Evolutionary conservation across 1,284 basidiomycete species (phyloP).

Genomic region (Ustilago trichophora): DNA sequence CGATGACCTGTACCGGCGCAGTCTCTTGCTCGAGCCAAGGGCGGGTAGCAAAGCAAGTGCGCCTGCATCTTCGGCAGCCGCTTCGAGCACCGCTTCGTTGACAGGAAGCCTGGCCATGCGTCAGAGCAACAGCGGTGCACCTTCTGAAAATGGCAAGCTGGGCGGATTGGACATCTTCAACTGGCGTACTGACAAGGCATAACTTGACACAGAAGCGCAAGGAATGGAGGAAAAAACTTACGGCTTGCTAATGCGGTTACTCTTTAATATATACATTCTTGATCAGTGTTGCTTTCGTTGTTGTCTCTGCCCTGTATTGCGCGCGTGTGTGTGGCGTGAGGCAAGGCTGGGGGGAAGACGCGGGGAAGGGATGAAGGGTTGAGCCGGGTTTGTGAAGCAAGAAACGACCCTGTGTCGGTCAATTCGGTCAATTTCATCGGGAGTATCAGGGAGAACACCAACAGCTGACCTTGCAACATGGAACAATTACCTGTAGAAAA

Average conservation of each 20-base stretch:
- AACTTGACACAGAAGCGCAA: no score
- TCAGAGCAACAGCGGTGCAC: slow-evolving; percentile 13
- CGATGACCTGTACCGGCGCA: slow-evolving; percentile 63
- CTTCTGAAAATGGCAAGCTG: slow-evolving; percentile 27
- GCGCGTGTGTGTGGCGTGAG: neutral
- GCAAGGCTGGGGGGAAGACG: no score
- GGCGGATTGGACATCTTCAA: slow-evolving; percentile 58
- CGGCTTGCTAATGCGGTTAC: no score
- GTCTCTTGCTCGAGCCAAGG: slow-evolving; percentile 63
- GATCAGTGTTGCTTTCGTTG: no score
- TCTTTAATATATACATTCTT: no score
- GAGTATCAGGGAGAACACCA: slow-evolving; percentile 1
- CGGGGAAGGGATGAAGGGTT: no score
- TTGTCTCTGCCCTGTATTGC: no score
- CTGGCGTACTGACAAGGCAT: slow-evolving; percentile 52
- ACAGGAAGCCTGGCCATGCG: slow-evolving; percentile 43
- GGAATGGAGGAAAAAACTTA: no score
- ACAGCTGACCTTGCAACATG: no score
- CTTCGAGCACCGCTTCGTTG: slow-evolving; percentile 12
- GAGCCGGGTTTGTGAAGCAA: no score
- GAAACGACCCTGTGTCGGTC: no score
- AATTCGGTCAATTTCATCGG: neutral
- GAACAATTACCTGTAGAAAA: no score
- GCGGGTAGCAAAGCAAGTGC: slow-evolving; percentile 14
- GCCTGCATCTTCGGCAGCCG: neutral